These are phyloP conservation scores for Neopestalotiopsis sp. DNA, from an alignment of 2,329 filamentous ascomycete species.

Conservation along the genomic window DNA sequence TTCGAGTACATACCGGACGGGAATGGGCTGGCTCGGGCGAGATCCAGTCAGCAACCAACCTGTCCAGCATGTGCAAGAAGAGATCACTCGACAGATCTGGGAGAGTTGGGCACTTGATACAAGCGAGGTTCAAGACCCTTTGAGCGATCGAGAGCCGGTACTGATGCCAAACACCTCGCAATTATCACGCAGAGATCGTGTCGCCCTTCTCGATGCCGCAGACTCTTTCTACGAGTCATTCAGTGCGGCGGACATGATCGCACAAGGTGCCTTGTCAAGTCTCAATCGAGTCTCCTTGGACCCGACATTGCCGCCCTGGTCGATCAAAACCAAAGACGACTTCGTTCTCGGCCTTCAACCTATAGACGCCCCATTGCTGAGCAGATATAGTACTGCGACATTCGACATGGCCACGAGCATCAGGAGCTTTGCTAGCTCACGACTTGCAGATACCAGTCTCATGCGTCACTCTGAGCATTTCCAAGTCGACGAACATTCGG, in stretches of 20 bases:
- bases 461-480: not conserved
- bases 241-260: conserved; percentile 71
- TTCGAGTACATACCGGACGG: conserved; percentile 74
- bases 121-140: conserved; percentile 58
- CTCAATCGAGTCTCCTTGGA: conserved; percentile 58
- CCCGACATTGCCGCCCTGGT: conserved; percentile 63
- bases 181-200: conserved; percentile 19
- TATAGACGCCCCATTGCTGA: conserved; percentile 50
- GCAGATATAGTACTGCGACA: conserved; percentile 37
- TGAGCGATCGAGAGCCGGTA: conserved; percentile 28
- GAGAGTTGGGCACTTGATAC: conserved; percentile 71
- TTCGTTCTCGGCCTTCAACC: conserved; percentile 53
- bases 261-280: conserved; percentile 51
- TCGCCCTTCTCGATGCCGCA: conserved; percentile 43
- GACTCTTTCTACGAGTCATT: conserved; percentile 62
- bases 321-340: conserved; percentile 53
- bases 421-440: conserved; percentile 37
- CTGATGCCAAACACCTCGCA: conserved; percentile 45
- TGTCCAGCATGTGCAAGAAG: conserved; percentile 58
- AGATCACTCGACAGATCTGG: conserved; percentile 69
- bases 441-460: conserved; percentile 18
- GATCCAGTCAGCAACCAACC: conserved; percentile 55
- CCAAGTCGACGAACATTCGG: conserved; percentile 28
- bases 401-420: conserved; percentile 39
- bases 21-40: conserved; percentile 78